phyloP scores from a whole-genome alignment of 768 basidiomycete genomes.

The Favolaschia claudopus region DNA sequence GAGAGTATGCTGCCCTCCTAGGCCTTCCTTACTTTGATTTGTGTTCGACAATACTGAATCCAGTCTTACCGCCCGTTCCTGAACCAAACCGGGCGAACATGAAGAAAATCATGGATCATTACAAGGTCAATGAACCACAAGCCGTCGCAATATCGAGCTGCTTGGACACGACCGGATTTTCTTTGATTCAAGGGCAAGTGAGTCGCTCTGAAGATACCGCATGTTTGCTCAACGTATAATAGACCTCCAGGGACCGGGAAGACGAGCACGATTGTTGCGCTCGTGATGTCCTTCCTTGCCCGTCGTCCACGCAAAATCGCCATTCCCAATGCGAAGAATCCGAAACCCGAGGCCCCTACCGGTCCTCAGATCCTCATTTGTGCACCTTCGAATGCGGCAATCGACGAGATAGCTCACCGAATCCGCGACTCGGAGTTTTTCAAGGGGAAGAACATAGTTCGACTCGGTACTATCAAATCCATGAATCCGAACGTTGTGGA shows the following conservation, averaged over 20 bases:
- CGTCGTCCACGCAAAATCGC: conserved; percentile 61
- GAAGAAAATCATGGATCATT: conserved; percentile 68
- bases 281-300: conserved; percentile 85
- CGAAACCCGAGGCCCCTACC: conserved; percentile 52
- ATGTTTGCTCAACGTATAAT: conserved; percentile 2
- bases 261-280: conserved; percentile 95
- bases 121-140: conserved; percentile 92
- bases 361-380: conserved; percentile 83
- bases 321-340: conserved; percentile 36
- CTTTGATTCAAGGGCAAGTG: conserved; percentile 91
- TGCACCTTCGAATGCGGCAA: conserved; percentile 97
- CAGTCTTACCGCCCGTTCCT: conserved; percentile 60
- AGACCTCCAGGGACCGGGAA: conserved; percentile 99
- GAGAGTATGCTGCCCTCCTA: conserved; percentile 90
- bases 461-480: conserved; percentile 81
- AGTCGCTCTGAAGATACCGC: neutral
- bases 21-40: conserved; percentile 86
- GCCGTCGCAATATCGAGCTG: conserved; percentile 87
- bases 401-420: conserved; percentile 93
- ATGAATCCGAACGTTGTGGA: conserved; percentile 85
- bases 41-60: conserved; percentile 71
- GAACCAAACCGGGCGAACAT: conserved; percentile 60
- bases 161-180: conserved; percentile 77
- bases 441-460: conserved; percentile 79
- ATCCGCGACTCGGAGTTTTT: conserved; percentile 73